Conservation (phyloP, 2,329 filamentous ascomycete genomes). For the Chrysosporium queenslandicum region DNA sequence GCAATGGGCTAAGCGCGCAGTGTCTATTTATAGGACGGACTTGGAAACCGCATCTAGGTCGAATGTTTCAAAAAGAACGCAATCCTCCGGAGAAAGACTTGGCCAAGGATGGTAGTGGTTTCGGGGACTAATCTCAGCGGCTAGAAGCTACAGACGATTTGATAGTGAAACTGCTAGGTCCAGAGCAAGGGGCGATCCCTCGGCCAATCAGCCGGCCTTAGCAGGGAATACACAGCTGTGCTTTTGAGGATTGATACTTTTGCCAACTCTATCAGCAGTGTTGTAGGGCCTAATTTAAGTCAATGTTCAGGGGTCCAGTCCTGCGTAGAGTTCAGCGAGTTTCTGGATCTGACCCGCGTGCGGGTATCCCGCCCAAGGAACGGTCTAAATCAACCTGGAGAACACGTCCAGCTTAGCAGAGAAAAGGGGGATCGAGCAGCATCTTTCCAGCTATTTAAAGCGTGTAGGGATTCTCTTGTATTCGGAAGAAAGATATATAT, state of each 20-base stretch:
- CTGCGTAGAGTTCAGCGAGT: background rate
- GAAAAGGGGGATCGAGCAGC: background rate
- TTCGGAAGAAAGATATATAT: too few relatives aligned
- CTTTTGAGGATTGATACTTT: background rate
- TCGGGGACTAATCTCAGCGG: background rate
- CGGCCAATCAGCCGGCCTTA: background rate
- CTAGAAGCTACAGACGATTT: conserved; percentile 4
- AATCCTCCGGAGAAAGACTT: background rate
- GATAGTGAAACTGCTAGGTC: background rate
- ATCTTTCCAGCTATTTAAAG: too few relatives aligned
- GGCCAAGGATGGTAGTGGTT: background rate
- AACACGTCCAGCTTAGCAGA: background rate
- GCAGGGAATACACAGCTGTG: background rate
- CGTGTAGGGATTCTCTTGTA: background rate
- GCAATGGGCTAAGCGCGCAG: background rate
- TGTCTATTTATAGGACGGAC: conserved; percentile 3
- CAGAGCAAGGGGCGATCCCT: background rate
- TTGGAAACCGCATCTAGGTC: background rate
- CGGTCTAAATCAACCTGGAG: background rate
- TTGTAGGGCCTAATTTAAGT: background rate
- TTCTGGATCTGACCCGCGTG: conserved; percentile 10
- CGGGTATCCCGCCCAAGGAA: conserved; percentile 9
- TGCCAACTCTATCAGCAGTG: background rate
- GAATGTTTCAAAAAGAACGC: conserved; percentile 1
- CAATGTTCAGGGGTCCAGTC: background rate